Evolutionary conservation across 768 basidiomycete genomes (phyloP).

Genomic region (Leccinellum luteum): DNA sequence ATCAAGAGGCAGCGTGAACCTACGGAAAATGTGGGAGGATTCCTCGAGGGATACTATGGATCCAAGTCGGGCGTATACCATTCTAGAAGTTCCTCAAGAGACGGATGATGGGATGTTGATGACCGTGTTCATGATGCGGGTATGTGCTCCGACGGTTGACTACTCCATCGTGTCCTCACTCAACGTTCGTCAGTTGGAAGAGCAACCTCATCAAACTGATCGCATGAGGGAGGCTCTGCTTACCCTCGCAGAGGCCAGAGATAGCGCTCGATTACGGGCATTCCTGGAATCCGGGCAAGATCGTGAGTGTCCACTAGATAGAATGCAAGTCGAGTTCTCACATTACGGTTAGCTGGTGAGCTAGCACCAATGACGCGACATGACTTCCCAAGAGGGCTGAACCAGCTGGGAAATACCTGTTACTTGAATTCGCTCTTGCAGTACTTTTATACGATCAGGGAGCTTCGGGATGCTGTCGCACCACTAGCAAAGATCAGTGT

Average conservation of each 20-base stretch:
- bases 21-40: conserved; percentile 52
- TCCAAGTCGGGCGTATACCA: conserved; percentile 66
- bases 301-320: conserved; percentile 51
- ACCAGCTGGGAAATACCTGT: conserved; percentile 88
- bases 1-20: conserved; percentile 46
- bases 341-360: conserved; percentile 56
- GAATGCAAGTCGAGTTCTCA: conserved; percentile 3
- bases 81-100: conserved; percentile 67
- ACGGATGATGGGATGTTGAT: conserved; percentile 77
- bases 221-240: conserved; percentile 70
- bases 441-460: conserved; percentile 97
- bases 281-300: conserved; percentile 67
- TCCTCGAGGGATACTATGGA: conserved; percentile 60
- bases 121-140: conserved; percentile 69
- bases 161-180: conserved; percentile 8
- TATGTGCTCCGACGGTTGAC: conserved; percentile 31
- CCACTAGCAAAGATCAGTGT: conserved; percentile 53
- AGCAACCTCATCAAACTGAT: conserved; percentile 62
- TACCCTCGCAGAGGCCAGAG: conserved; percentile 71
- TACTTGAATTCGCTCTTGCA: conserved; percentile 75
- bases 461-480: conserved; percentile 73
- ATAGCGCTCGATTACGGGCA: conserved; percentile 67
- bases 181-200: conserved; percentile 53
- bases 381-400: conserved; percentile 81
- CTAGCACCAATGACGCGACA: conserved; percentile 47